phyloP scores from a whole-genome alignment of 108 stramenopile species.

The Nitzschia sp. region DNA sequence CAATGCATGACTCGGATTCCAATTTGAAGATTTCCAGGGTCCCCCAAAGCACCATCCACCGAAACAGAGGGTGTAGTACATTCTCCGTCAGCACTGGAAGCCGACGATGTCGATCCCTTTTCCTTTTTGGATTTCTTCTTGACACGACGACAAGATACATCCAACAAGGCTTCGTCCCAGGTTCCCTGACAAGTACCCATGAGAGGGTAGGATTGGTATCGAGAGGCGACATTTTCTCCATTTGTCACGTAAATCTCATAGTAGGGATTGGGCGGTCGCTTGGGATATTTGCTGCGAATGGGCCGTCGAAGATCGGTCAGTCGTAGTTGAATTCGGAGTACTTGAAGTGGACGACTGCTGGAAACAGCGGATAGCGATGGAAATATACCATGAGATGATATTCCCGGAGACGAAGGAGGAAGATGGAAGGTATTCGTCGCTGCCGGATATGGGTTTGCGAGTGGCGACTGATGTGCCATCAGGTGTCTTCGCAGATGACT shows the following conservation, averaged over 20 bases:
- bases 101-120: not conserved
- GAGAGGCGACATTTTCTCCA: slow-evolving; percentile 1
- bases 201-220: slow-evolving; percentile 23
- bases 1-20: slow-evolving; percentile 31
- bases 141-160: not conserved
- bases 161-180: slow-evolving; percentile 32
- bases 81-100: not conserved
- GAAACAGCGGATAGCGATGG: too few species aligned
- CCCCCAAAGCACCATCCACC: not conserved
- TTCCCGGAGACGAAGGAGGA: too few species aligned
- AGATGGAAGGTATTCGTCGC: too few species aligned
- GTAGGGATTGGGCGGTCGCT: slow-evolving; percentile 22
- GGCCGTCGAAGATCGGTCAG: slow-evolving; percentile 19
- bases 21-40: slow-evolving; percentile 14
- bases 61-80: not conserved
- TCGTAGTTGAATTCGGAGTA: slow-evolving; percentile 22
- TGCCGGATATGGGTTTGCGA: too few species aligned
- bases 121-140: not conserved
- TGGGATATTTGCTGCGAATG: slow-evolving; percentile 3
- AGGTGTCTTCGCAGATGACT: too few species aligned
- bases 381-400: too few species aligned
- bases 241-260: slow-evolving; percentile 27
- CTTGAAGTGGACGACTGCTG: not conserved
- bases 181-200: slow-evolving; percentile 8
- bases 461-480: too few species aligned